These are phyloP conservation scores for Wolfiporia cocos DNA, from an alignment of 1,284 basidiomycete genomes.

Conservation along the genomic window DNA sequence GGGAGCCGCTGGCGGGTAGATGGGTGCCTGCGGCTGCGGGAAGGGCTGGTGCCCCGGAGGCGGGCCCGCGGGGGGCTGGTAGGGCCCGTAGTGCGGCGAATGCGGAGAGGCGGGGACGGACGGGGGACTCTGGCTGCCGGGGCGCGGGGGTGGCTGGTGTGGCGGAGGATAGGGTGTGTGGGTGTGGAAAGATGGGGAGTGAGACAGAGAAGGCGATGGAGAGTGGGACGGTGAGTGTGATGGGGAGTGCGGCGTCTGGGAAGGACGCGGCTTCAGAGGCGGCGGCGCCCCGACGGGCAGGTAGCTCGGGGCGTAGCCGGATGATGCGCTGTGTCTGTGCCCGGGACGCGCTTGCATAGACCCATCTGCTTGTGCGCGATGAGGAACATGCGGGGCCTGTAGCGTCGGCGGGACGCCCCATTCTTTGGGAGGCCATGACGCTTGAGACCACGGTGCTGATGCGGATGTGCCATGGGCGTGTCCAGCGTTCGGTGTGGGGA, in stretches of 20 bases:
- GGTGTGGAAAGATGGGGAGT: background rate
- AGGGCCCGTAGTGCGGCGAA: background rate
- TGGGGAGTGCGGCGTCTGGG: constrained; percentile 10
- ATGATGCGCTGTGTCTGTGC: constrained; percentile 1
- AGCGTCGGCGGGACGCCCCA: constrained; percentile 27
- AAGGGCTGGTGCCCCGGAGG: background rate
- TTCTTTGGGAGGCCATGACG: constrained; percentile 43
- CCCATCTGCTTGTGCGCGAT: constrained; percentile 4
- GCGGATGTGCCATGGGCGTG: constrained; percentile 4
- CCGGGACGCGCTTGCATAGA: background rate
- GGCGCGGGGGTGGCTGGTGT: too few relatives aligned
- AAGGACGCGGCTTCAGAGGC: constrained; percentile 13
- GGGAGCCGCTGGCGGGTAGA: background rate
- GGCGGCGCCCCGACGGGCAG: constrained; percentile 7
- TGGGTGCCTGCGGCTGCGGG: background rate
- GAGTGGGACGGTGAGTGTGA: too few relatives aligned
- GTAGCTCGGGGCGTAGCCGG: constrained; percentile 14
- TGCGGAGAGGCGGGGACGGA: background rate
- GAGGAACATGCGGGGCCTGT: constrained; percentile 19
- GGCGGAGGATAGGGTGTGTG: background rate
- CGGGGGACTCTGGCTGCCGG: too few relatives aligned
- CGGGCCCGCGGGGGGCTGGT: too few relatives aligned
- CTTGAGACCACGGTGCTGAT: constrained; percentile 23
- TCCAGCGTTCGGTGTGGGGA: too few relatives aligned
- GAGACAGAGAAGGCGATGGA: too few relatives aligned